Percentiles rank a stretch among this genome's conserved stretches.
phyloP scores from a whole-genome alignment of 768 basidiomycete species.

The Amylocystis lapponica region DNA sequence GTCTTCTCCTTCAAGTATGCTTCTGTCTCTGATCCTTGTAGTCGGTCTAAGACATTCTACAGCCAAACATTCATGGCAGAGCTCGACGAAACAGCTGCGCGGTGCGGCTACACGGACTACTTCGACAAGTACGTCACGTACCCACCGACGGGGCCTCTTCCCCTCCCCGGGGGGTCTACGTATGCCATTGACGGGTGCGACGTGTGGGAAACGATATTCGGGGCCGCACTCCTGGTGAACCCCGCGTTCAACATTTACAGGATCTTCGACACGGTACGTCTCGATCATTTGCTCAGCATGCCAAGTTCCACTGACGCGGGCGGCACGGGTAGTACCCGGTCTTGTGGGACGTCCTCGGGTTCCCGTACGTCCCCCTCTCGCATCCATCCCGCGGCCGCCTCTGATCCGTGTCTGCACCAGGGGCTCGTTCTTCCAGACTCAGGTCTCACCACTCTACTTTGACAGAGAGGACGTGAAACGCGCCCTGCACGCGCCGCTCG shows the following conservation, averaged over 20 bases:
- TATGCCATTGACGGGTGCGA: conserved; percentile 18
- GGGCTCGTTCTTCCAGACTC: conserved; percentile 31
- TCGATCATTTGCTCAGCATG: background rate
- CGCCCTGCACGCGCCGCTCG: conserved; percentile 63
- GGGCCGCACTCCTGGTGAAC: conserved; percentile 30
- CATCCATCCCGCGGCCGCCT: too few relatives aligned
- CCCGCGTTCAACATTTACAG: conserved; percentile 54
- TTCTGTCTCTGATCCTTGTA: background rate
- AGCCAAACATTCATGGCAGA: conserved; percentile 36
- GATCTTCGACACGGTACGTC: conserved; percentile 55
- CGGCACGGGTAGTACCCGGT: conserved; percentile 41
- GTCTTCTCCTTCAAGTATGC: conserved; percentile 53
- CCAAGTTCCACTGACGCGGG: background rate
- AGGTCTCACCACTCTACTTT: conserved; percentile 62
- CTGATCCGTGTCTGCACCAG: conserved; percentile 1
- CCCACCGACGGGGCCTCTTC: conserved; percentile 26
- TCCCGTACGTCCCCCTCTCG: conserved; percentile 44
- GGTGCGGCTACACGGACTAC: conserved; percentile 30
- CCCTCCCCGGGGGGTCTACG: conserved; percentile 29
- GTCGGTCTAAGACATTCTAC: background rate
- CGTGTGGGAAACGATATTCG: conserved; percentile 1
- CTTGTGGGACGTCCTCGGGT: conserved; percentile 75
- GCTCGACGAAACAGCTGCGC: conserved; percentile 30
- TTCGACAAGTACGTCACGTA: conserved; percentile 29
- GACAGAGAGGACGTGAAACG: conserved; percentile 60